phyloP scores from a whole-genome alignment of 805 yeast species.

The Metschnikowia continentalis region DNA sequence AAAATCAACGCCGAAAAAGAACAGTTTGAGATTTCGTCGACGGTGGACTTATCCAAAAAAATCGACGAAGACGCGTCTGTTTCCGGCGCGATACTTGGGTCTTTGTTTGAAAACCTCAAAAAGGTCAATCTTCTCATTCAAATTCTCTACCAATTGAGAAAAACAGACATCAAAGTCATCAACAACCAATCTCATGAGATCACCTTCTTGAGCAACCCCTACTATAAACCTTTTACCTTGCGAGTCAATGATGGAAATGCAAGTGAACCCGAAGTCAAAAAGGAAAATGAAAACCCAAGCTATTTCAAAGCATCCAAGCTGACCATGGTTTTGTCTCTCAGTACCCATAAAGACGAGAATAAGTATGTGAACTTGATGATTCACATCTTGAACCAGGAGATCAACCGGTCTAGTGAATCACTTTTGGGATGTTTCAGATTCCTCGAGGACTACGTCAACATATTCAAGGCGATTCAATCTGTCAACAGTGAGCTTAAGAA shows the following conservation, averaged over 20 bases:
- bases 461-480: slow-evolving; percentile 22
- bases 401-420: slow-evolving; percentile 8
- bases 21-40: slow-evolving; percentile 28
- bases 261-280: not conserved
- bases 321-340: slow-evolving; percentile 4
- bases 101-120: slow-evolving; percentile 27
- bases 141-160: slow-evolving; percentile 30
- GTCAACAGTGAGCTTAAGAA: slow-evolving; percentile 12
- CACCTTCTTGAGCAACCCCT: slow-evolving; percentile 26
- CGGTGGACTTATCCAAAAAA: slow-evolving; percentile 24
- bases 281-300: not conserved
- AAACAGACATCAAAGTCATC: slow-evolving; percentile 24
- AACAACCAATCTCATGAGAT: slow-evolving; percentile 27
- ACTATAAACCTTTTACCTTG: slow-evolving; percentile 14
- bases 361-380: slow-evolving; percentile 18
- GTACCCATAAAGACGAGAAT: slow-evolving; percentile 10
- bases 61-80: slow-evolving; percentile 16
- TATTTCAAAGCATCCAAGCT: not conserved
- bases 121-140: slow-evolving; percentile 30
- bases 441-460: slow-evolving; percentile 29
- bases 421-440: slow-evolving; percentile 33
- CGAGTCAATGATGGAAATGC: slow-evolving; percentile 10
- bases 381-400: slow-evolving; percentile 23
- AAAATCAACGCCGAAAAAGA: slow-evolving; percentile 19
- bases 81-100: slow-evolving; percentile 19